A percentile compares a stretch with the other conserved stretches of the same genome.
Conservation (phyloP, 805 yeast species). For the Starmera amethionina region DNA sequence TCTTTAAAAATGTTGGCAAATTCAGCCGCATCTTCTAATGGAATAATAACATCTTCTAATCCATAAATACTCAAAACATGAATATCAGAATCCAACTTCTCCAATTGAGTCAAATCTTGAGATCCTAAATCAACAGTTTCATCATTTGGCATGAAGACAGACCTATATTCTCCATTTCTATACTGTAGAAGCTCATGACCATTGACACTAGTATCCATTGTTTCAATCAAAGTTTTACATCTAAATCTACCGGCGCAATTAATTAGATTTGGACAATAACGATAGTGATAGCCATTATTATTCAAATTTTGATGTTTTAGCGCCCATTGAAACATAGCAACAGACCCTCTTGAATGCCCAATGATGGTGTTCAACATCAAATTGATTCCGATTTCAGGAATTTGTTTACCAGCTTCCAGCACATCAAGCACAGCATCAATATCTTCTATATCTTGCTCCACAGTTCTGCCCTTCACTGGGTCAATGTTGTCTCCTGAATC, state of each 20-base stretch:
- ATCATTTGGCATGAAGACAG: slow-evolving; percentile 30
- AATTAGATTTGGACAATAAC: slow-evolving; percentile 52
- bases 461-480: slow-evolving; percentile 37
- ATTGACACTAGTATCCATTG: slow-evolving; percentile 21
- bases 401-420: slow-evolving; percentile 16
- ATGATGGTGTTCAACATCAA: slow-evolving; percentile 48
- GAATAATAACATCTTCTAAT: slow-evolving; percentile 53
- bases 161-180: slow-evolving; percentile 39
- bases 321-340: slow-evolving; percentile 71
- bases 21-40: slow-evolving; percentile 47
- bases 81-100: slow-evolving; percentile 32
- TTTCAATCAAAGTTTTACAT: slow-evolving; percentile 34
- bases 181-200: slow-evolving; percentile 33
- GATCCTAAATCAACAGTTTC: slow-evolving; percentile 44
- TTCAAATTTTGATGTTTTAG: slow-evolving; percentile 29
- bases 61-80: slow-evolving; percentile 68
- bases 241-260: slow-evolving; percentile 68
- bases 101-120: slow-evolving; percentile 34
- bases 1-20: slow-evolving; percentile 47
- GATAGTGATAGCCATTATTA: slow-evolving; percentile 23
- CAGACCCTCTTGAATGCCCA: slow-evolving; percentile 75
- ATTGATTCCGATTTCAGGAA: slow-evolving; percentile 23
- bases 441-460: slow-evolving; percentile 62
- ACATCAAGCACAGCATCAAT: slow-evolving; percentile 34
- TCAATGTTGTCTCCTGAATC: slow-evolving; percentile 41